Conservation (phyloP, 768 basidiomycete species). For the Boletus insuetus region DNA sequence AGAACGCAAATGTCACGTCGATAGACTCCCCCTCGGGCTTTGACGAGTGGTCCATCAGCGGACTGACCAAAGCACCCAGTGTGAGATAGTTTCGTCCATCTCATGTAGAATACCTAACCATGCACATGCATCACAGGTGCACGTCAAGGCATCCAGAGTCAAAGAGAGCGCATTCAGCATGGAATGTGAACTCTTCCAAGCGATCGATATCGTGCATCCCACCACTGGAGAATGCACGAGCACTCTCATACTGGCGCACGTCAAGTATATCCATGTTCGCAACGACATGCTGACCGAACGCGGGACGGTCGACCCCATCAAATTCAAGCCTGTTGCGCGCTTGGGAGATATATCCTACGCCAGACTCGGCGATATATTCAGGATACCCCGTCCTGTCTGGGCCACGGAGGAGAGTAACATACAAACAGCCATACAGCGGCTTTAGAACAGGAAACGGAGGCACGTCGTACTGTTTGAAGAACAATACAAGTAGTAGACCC, state of each 20-base stretch:
- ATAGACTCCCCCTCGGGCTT: constrained; percentile 38
- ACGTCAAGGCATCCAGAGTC: constrained; percentile 41
- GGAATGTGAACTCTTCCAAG: constrained; percentile 39
- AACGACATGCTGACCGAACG: constrained; percentile 39
- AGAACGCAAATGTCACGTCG: constrained; percentile 37
- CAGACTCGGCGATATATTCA: constrained; percentile 28
- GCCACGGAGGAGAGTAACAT: constrained; percentile 14
- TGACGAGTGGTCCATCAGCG: constrained; percentile 42
- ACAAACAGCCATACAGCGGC: not conserved
- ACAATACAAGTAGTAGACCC: no score
- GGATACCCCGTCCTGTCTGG: constrained; percentile 25
- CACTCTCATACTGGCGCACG: constrained; percentile 39
- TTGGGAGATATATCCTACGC: constrained; percentile 41
- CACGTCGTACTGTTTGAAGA: no score
- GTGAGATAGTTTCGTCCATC: not conserved
- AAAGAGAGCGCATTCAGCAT: constrained; percentile 47
- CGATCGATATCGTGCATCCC: constrained; percentile 37
- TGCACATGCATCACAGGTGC: constrained; percentile 21
- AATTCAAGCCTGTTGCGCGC: constrained; percentile 35
- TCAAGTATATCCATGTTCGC: constrained; percentile 44
- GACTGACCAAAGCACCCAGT: constrained; percentile 38
- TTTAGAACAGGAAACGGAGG: not conserved
- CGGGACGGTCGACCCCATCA: constrained; percentile 35
- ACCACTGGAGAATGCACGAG: constrained; percentile 22
- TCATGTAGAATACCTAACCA: not conserved